These are phyloP conservation scores for Dentipellis fragilis DNA, from an alignment of 768 basidiomycete species.

Conservation along the genomic window DNA sequence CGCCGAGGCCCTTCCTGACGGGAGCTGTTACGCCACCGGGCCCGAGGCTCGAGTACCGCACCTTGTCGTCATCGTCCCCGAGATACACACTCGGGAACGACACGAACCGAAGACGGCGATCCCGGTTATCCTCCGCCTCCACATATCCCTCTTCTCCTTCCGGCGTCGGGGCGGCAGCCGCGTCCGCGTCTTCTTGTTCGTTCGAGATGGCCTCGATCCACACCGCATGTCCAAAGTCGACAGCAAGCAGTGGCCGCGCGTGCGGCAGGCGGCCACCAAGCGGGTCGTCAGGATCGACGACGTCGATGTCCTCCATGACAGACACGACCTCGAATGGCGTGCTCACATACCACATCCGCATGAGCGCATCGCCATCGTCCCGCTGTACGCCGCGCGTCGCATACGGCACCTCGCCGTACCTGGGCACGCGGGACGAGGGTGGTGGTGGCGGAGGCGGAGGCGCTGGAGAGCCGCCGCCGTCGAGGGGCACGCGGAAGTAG, in stretches of 20 bases:
- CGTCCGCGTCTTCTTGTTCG: constrained; percentile 17
- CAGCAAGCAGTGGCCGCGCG: constrained; percentile 63
- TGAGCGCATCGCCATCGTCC: constrained; percentile 40
- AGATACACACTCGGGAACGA: constrained; percentile 50
- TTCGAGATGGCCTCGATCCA: constrained; percentile 56
- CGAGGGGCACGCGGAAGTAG: constrained; percentile 62
- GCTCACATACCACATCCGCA: constrained; percentile 63
- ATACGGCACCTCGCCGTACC: not conserved
- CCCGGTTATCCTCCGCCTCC: constrained; percentile 18
- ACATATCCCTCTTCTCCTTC: constrained; percentile 12
- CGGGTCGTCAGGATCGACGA: constrained; percentile 25
- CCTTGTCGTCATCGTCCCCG: constrained; percentile 20
- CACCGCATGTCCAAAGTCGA: constrained; percentile 83
- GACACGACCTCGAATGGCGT: constrained; percentile 61
- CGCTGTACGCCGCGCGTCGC: not conserved
- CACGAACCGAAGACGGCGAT: constrained; percentile 57
- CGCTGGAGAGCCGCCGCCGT: not conserved
- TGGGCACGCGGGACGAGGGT: no score
- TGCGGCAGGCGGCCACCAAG: constrained; percentile 24
- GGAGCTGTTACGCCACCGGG: not conserved
- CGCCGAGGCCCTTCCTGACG: not conserved
- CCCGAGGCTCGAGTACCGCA: not conserved
- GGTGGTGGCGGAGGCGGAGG: no score
- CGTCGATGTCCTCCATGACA: constrained; percentile 27
- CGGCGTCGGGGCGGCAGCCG: no score